Evolutionary conservation across 2,329 filamentous ascomycete genomes (phyloP).

Genomic region (Fonsecaea multimorphosa): DNA sequence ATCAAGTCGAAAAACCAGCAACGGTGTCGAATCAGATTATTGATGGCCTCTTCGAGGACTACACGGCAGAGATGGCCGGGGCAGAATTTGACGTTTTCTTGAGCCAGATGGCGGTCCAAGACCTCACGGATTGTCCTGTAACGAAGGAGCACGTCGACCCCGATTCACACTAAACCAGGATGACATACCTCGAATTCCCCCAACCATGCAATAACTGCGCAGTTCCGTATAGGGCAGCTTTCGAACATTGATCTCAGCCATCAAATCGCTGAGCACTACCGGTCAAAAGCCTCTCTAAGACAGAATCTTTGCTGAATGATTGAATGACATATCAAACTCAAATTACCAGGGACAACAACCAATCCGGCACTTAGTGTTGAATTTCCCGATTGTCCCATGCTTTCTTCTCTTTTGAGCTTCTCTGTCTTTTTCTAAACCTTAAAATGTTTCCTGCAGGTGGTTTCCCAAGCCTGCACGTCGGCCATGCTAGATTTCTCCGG

Average conservation of each 20-base stretch:
- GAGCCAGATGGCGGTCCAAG: not conserved
- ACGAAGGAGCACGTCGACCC: not conserved
- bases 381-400: not conserved
- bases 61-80: constrained; percentile 1
- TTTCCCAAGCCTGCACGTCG: not conserved
- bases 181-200: not conserved
- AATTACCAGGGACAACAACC: not conserved
- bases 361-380: not conserved
- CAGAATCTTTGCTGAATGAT: not conserved
- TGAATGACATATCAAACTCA: not conserved
- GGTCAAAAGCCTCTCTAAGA: not conserved
- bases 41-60: not conserved
- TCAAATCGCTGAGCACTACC: not conserved
- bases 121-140: not conserved
- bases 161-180: not conserved
- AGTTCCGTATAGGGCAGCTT: not conserved
- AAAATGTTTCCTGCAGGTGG: not conserved
- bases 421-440: not conserved
- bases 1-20: not conserved
- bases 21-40: not conserved
- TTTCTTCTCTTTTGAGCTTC: not conserved
- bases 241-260: not conserved
- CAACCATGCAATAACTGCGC: not conserved
- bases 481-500: not conserved
- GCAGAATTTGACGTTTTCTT: constrained; percentile 3